These are phyloP conservation scores for Infundibulicybe gibba DNA, from an alignment of 768 basidiomycete genomes.

Conservation along the genomic window DNA sequence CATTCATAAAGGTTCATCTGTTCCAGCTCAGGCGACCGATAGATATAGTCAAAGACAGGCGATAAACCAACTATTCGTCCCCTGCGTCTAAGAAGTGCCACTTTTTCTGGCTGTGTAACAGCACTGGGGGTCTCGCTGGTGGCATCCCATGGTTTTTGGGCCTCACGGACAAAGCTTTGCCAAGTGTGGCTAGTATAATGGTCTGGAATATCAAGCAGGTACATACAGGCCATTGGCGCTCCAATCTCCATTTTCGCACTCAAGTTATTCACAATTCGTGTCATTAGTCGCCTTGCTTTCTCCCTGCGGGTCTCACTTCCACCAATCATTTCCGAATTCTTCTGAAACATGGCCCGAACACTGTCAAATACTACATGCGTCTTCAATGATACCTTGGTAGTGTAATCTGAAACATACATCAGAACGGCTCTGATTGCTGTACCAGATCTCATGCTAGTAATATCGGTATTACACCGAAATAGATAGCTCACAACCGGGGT, in stretches of 20 bases:
- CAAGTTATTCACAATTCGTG: slow-evolving; percentile 22
- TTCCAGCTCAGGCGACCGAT: too few species aligned
- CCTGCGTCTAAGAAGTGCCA: background rate
- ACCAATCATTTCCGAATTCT: slow-evolving; percentile 15
- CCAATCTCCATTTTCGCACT: slow-evolving; percentile 27
- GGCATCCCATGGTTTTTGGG: slow-evolving; percentile 1
- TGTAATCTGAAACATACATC: slow-evolving; percentile 32
- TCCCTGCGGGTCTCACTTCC: background rate
- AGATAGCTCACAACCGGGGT: slow-evolving; percentile 22
- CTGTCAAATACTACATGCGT: slow-evolving; percentile 28
- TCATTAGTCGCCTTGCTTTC: slow-evolving; percentile 16
- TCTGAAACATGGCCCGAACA: slow-evolving; percentile 16
- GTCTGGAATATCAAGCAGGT: slow-evolving; percentile 27
- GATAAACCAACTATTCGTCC: too few species aligned
- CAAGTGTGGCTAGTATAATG: slow-evolving; percentile 27
- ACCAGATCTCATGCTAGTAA: slow-evolving; percentile 26
- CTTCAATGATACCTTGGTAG: slow-evolving; percentile 28
- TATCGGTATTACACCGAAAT: slow-evolving; percentile 31
- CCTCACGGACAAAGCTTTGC: slow-evolving; percentile 9
- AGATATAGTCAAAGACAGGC: too few species aligned
- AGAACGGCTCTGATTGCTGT: slow-evolving; percentile 29
- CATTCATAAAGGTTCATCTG: too few species aligned
- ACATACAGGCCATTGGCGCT: slow-evolving; percentile 24
- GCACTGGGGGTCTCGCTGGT: background rate
- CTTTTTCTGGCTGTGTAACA: slow-evolving; percentile 9